These are phyloP conservation scores for Cinnamomum micranthum DNA, from an alignment of 164 flowering plant species.

Conservation along the genomic window DNA sequence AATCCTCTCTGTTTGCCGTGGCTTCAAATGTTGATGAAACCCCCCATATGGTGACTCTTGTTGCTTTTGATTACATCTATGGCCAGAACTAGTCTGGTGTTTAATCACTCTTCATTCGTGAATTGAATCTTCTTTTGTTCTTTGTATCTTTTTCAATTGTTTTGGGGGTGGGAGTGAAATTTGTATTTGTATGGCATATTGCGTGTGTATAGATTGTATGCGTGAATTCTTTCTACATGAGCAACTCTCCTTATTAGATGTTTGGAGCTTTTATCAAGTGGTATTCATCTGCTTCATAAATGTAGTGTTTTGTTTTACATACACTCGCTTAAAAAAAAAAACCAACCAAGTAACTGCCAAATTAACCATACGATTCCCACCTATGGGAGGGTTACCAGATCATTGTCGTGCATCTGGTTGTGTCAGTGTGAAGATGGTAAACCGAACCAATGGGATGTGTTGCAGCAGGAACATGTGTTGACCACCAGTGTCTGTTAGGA, in stretches of 20 bases:
- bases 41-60: neutral
- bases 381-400: too few relatives aligned
- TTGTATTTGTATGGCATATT: slow-evolving; percentile 4
- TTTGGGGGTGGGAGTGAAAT: slow-evolving; percentile 1
- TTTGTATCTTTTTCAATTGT: slow-evolving; percentile 1
- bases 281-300: neutral
- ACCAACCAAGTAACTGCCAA: too few relatives aligned
- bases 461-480: too few relatives aligned
- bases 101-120: slow-evolving; percentile 1
- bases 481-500: too few relatives aligned
- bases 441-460: too few relatives aligned
- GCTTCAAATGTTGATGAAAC: slow-evolving; percentile 46
- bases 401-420: too few relatives aligned
- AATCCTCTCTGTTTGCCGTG: slow-evolving; percentile 58
- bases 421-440: too few relatives aligned
- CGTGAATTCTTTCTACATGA: neutral
- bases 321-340: too few relatives aligned
- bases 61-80: neutral
- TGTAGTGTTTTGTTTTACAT: too few relatives aligned
- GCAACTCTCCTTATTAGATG: neutral
- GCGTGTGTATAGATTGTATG: slow-evolving; percentile 12
- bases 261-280: neutral
- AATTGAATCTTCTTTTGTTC: slow-evolving; percentile 1
- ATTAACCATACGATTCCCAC: too few relatives aligned
- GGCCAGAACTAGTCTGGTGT: slow-evolving; percentile 3